These are phyloP conservation scores for Kuraishia molischiana DNA, from an alignment of 805 yeast genomes.

Conservation along the genomic window DNA sequence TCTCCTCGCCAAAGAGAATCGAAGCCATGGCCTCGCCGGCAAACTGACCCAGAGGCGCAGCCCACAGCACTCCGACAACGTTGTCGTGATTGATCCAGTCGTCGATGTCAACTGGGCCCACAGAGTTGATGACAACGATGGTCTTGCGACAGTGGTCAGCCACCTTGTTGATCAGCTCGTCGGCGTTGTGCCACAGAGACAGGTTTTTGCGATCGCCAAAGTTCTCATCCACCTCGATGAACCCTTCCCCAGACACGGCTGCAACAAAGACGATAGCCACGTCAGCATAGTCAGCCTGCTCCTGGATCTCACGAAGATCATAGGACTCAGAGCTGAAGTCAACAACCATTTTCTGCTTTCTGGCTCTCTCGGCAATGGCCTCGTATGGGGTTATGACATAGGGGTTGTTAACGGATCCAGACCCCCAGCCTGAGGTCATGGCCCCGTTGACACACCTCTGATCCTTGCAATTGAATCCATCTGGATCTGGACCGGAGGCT, in stretches of 20 bases:
- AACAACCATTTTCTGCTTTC: constrained; percentile 8
- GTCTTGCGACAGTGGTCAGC: constrained; percentile 43
- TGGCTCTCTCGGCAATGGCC: constrained; percentile 38
- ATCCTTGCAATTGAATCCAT: constrained; percentile 46
- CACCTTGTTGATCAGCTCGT: constrained; percentile 37
- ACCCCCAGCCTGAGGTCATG: constrained; percentile 55
- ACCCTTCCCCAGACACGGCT: constrained; percentile 50
- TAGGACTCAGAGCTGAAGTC: constrained; percentile 18
- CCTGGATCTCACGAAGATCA: constrained; percentile 34
- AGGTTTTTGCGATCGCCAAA: constrained; percentile 50
- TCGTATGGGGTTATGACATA: constrained; percentile 50
- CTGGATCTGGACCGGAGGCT: constrained; percentile 40
- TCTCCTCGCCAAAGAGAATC: constrained; percentile 48
- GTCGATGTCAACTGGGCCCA: constrained; percentile 54
- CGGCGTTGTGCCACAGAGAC: constrained; percentile 50
- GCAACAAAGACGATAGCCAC: constrained; percentile 44
- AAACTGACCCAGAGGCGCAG: constrained; percentile 24
- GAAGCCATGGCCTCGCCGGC: constrained; percentile 51
- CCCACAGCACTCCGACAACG: constrained; percentile 44
- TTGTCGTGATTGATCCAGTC: constrained; percentile 44
- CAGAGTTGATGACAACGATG: constrained; percentile 48
- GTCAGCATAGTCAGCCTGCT: constrained; percentile 37
- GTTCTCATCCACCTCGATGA: constrained; percentile 46
- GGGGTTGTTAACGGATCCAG: constrained; percentile 48
- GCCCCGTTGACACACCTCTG: constrained; percentile 33